Percentiles rank a stretch among this genome's conserved stretches.
Conservation (phyloP, 768 basidiomycete genomes). For the Russula emetica region DNA sequence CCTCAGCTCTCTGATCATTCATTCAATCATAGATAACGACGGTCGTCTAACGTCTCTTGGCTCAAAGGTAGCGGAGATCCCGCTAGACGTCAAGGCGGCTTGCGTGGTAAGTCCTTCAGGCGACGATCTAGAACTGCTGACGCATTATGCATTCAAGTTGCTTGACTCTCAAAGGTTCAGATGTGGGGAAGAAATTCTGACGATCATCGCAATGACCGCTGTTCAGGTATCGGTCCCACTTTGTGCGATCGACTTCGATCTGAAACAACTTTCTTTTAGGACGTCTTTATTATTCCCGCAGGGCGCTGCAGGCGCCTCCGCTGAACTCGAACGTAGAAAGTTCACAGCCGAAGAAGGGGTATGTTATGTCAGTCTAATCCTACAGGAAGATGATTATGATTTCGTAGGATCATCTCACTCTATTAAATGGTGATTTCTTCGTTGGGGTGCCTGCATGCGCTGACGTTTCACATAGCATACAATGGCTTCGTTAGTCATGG, state of each 20-base stretch:
- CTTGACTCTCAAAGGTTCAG: slow-evolving; percentile 79
- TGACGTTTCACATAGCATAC: slow-evolving; percentile 54
- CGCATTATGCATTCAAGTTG: slow-evolving; percentile 46
- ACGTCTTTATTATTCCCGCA: slow-evolving; percentile 85
- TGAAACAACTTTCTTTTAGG: slow-evolving; percentile 42
- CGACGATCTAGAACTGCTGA: not conserved
- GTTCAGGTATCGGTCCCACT: slow-evolving; percentile 56
- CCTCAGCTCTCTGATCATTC: slow-evolving; percentile 72
- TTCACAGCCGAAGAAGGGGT: slow-evolving; percentile 99
- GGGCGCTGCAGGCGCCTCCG: slow-evolving; percentile 82
- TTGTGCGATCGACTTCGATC: not conserved
- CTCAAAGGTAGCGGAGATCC: slow-evolving; percentile 87
- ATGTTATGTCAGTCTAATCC: slow-evolving; percentile 29
- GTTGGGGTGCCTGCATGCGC: not conserved
- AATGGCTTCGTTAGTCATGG: slow-evolving; percentile 87
- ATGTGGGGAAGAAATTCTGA: slow-evolving; percentile 94
- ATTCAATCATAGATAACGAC: slow-evolving; percentile 82
- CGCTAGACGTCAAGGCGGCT: slow-evolving; percentile 89
- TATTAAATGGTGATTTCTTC: slow-evolving; percentile 69
- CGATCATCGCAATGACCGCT: slow-evolving; percentile 93
- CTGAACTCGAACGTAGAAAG: slow-evolving; percentile 89
- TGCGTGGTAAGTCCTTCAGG: slow-evolving; percentile 64
- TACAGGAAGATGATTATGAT: not conserved
- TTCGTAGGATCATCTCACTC: slow-evolving; percentile 84
- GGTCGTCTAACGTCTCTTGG: slow-evolving; percentile 75